Conservation (phyloP, 108 stramenopile genomes). For the Chaetoceros muelleri region DNA sequence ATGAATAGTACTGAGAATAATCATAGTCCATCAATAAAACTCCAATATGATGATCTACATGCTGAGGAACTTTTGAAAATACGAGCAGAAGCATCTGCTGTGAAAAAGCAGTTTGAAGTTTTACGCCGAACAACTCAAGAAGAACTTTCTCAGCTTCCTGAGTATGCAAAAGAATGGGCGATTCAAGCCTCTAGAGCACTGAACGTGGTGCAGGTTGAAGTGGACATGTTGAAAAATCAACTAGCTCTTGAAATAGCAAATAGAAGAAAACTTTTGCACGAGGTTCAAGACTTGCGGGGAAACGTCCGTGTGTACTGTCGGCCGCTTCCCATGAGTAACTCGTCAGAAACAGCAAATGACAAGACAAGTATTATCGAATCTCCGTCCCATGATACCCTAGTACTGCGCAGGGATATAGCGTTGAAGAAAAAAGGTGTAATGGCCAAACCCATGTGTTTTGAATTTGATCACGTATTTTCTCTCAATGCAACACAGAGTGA, state of each 20-base stretch:
- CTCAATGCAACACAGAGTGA: constrained; percentile 53
- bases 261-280: constrained; percentile 56
- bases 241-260: constrained; percentile 62
- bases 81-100: background rate
- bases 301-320: constrained; percentile 73
- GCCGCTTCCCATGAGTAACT: constrained; percentile 18
- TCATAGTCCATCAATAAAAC: background rate
- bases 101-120: constrained; percentile 31
- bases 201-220: constrained; percentile 28
- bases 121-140: constrained; percentile 30
- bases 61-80: background rate
- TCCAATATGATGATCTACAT: constrained; percentile 1
- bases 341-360: background rate
- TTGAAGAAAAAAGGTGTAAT: background rate
- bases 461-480: constrained; percentile 86
- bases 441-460: constrained; percentile 50
- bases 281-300: constrained; percentile 72
- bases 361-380: constrained; percentile 22
- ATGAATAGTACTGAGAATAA: background rate
- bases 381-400: constrained; percentile 56
- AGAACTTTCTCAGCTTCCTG: constrained; percentile 27
- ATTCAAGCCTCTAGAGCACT: constrained; percentile 26
- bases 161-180: constrained; percentile 28
- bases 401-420: constrained; percentile 38
- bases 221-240: constrained; percentile 43